Percentiles rank a stretch among this genome's conserved stretches.
phyloP scores from a whole-genome alignment of 768 basidiomycete species.

The Pleurotus citrinopileatus region DNA sequence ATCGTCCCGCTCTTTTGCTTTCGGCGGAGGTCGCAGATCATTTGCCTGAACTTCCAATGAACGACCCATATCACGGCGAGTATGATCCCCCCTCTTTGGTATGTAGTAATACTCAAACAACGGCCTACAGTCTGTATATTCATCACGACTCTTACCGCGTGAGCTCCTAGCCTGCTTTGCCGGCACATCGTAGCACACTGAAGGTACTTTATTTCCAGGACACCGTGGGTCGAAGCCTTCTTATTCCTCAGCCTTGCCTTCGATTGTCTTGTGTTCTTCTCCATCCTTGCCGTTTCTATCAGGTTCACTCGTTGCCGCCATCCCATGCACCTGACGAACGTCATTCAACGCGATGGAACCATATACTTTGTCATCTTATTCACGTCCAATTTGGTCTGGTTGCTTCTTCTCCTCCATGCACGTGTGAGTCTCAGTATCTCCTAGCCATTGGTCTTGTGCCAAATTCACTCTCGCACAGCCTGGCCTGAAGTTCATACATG shows the following conservation, averaged over 20 bases:
- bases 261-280: conserved; percentile 17
- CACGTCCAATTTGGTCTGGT: conserved; percentile 19
- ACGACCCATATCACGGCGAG: conserved; percentile 10
- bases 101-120: too few species aligned
- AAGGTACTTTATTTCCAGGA: neutral
- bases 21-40: conserved; percentile 1
- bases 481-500: conserved; percentile 8
- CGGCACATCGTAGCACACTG: neutral
- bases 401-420: conserved; percentile 15
- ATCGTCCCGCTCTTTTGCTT: conserved; percentile 6
- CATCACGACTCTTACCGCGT: too few species aligned
- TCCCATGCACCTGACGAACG: neutral
- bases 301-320: neutral
- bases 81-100: neutral
- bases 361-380: conserved; percentile 19
- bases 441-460: neutral
- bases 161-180: conserved; percentile 5
- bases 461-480: neutral
- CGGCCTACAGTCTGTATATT: too few species aligned
- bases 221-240: conserved; percentile 11
- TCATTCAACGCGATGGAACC: conserved; percentile 16
- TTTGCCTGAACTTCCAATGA: conserved; percentile 5
- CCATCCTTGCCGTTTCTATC: conserved; percentile 7
- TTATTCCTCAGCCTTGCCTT: conserved; percentile 18
- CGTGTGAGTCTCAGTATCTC: conserved; percentile 10